Evolutionary conservation across 2,329 filamentous ascomycete genomes (phyloP).

Genomic region (Exserohilum rostratum): DNA sequence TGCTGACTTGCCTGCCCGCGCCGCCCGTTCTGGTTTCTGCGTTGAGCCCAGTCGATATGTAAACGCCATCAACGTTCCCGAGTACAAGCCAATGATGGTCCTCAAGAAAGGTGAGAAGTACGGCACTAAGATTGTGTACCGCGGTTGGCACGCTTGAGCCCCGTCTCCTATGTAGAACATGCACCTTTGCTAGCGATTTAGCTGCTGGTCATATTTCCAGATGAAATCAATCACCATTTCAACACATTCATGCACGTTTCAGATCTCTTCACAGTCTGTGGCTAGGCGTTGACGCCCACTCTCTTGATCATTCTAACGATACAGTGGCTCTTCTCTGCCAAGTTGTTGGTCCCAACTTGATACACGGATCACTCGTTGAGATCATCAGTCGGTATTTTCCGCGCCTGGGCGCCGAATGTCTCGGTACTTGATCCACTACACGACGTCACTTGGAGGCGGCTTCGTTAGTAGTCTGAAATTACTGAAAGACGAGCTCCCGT

Average conservation of each 20-base stretch:
- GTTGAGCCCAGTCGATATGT: conserved; percentile 91
- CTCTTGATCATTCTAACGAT: neutral
- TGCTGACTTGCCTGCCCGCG: conserved; percentile 66
- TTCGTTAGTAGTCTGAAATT: conserved; percentile 1
- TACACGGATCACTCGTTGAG: neutral
- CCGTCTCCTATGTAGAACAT: neutral
- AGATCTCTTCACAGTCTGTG: neutral
- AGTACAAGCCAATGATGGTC: conserved; percentile 79
- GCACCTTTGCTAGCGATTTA: neutral
- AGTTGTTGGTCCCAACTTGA: neutral
- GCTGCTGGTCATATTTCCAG: neutral
- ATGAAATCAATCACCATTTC: neutral
- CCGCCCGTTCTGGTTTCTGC: conserved; percentile 78
- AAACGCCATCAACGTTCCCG: conserved; percentile 81
- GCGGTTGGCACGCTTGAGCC: conserved; percentile 71
- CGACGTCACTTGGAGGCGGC: conserved; percentile 9
- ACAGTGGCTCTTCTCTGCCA: neutral
- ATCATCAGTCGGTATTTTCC: neutral
- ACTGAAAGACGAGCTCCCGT: neutral
- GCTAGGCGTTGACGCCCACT: neutral
- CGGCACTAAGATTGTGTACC: conserved; percentile 81
- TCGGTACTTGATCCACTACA: neutral
- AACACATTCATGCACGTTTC: neutral
- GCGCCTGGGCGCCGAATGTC: neutral
- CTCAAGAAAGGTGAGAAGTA: conserved; percentile 86